Percentiles rank a stretch among this genome's conserved stretches.
These are phyloP conservation scores for Physaria fendleri DNA, from an alignment of 345 rosid genomes.

Conservation along the genomic window DNA sequence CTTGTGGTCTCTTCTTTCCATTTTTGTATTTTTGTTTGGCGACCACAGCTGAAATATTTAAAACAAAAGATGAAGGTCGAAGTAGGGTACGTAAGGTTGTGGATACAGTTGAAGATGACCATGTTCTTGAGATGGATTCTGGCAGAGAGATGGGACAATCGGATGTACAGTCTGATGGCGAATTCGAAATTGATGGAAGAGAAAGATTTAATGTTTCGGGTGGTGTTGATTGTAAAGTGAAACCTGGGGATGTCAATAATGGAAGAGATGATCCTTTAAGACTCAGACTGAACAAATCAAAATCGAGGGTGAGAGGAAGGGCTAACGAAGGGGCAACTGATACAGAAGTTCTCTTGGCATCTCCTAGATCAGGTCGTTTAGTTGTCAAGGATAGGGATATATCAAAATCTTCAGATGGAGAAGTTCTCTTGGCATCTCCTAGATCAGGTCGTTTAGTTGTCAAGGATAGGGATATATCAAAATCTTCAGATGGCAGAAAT, in stretches of 20 bases:
- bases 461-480: conserved; percentile 48
- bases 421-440: conserved; percentile 56
- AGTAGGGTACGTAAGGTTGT: conserved; percentile 59
- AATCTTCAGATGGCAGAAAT: conserved; percentile 45
- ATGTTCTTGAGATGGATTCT: conserved; percentile 33
- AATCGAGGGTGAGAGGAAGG: conserved; percentile 70
- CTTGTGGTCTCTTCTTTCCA: conserved; percentile 5
- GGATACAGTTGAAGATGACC: conserved; percentile 48
- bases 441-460: conserved; percentile 53
- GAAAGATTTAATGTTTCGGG: conserved; percentile 43
- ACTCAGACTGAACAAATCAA: conserved; percentile 51
- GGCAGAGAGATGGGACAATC: conserved; percentile 37
- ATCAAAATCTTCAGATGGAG: no score
- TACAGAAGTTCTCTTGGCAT: conserved; percentile 54
- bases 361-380: no score
- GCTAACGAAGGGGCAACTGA: conserved; percentile 49
- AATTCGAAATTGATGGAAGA: conserved; percentile 41
- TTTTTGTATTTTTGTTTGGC: conserved; percentile 2
- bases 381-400: no score
- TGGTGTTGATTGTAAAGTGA: conserved; percentile 43
- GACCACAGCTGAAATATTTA: conserved; percentile 18
- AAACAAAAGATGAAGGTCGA: conserved; percentile 78
- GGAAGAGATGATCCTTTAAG: conserved; percentile 71
- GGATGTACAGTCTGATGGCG: conserved; percentile 43
- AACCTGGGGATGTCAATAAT: conserved; percentile 59